These are phyloP conservation scores for Rachicladosporium sp. DNA, from an alignment of 2,329 filamentous ascomycete genomes.

Conservation along the genomic window DNA sequence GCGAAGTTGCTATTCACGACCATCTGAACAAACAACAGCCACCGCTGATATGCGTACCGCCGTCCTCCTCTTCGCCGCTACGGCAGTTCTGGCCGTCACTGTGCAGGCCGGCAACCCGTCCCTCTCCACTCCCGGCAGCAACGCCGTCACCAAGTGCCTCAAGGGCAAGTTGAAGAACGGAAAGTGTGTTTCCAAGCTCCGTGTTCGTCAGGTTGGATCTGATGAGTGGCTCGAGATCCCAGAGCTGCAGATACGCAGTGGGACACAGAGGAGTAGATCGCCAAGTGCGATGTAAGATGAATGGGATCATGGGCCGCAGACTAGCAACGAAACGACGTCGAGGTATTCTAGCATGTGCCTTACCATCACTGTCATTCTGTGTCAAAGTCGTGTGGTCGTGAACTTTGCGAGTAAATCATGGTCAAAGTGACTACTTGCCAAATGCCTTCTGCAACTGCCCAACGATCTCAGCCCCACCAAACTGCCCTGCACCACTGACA, in stretches of 20 bases:
- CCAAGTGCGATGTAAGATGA: no score
- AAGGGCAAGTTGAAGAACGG: conserved; percentile 5
- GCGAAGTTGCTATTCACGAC: no score
- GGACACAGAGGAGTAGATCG: background rate
- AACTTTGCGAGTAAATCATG: no score
- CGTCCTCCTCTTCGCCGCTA: conserved; percentile 1
- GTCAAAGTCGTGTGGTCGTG: no score
- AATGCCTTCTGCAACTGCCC: conserved; percentile 2
- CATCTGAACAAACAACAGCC: background rate
- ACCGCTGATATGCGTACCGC: conserved; percentile 1
- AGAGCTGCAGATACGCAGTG: conserved; percentile 2
- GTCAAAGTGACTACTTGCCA: background rate
- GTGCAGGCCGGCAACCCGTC: background rate
- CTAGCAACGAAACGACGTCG: no score
- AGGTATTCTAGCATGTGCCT: no score
- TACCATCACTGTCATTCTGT: no score
- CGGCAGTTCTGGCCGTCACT: background rate
- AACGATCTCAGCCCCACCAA: conserved; percentile 2
- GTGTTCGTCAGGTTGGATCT: conserved; percentile 3
- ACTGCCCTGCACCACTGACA: conserved; percentile 2
- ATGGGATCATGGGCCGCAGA: no score
- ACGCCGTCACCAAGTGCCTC: conserved; percentile 1
- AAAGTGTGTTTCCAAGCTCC: conserved; percentile 1
- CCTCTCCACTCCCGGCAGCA: background rate
- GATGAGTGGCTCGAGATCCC: conserved; percentile 4